phyloP scores from a whole-genome alignment of 306 rosid genomes.

The Spatholobus suberectus region DNA sequence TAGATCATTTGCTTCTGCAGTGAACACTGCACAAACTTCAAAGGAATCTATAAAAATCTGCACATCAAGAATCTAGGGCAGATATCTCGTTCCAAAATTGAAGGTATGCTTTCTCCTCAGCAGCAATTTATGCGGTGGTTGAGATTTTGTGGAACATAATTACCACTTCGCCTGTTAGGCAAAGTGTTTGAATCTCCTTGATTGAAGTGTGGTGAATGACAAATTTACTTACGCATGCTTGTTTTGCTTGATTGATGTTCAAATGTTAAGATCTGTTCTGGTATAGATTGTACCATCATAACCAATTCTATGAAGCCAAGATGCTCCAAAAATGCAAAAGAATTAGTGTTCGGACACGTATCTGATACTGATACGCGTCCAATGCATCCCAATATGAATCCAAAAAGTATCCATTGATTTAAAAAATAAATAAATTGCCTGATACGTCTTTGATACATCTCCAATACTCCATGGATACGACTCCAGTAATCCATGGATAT shows the following conservation, averaged over 20 bases:
- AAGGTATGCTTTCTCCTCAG: not conserved
- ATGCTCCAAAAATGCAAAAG: not conserved
- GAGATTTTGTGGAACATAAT: not conserved
- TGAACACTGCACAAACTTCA: not conserved
- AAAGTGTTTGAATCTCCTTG: not conserved
- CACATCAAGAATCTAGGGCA: not conserved
- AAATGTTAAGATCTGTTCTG: not conserved
- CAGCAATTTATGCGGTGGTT: not conserved
- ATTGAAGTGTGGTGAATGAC: not conserved
- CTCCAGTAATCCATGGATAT: not conserved
- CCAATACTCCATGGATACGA: not conserved
- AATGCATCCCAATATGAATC: not conserved
- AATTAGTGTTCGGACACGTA: not conserved
- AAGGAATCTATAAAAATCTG: not conserved
- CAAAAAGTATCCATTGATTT: not conserved
- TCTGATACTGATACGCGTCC: not conserved
- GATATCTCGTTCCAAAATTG: not conserved
- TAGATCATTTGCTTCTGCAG: not conserved
- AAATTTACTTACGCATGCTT: not conserved
- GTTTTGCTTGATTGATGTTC: not conserved
- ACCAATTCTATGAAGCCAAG: not conserved
- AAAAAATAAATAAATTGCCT: not conserved
- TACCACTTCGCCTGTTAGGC: not conserved
- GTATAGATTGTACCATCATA: not conserved
- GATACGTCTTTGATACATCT: not conserved